phyloP scores from a whole-genome alignment of 2,329 filamentous ascomycete species.

The Cladosporium sp. region DNA sequence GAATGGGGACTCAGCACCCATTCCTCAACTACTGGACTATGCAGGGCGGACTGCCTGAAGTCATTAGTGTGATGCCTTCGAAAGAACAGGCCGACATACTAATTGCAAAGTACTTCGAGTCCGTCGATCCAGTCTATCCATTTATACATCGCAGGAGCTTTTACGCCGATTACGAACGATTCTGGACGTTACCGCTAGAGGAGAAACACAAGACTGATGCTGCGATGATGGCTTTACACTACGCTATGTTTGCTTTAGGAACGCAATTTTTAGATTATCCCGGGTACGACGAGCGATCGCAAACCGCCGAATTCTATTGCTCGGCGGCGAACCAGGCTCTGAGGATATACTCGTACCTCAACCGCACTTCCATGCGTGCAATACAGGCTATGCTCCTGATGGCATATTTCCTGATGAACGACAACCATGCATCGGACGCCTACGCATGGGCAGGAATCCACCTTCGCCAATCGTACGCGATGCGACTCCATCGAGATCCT shows the following conservation, averaged over 20 bases:
- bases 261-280: conserved; percentile 67
- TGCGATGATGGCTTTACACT: conserved; percentile 67
- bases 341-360: conserved; percentile 71
- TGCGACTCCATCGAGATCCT: conserved; percentile 76
- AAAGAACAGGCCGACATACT: conserved; percentile 73
- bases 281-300: conserved; percentile 59
- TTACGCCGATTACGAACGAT: conserved; percentile 73
- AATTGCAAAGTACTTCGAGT: conserved; percentile 49
- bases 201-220: conserved; percentile 63
- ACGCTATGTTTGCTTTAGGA: conserved; percentile 72
- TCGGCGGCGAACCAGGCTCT: conserved; percentile 76
- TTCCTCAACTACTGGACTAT: conserved; percentile 86
- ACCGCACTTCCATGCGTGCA: conserved; percentile 66
- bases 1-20: conserved; percentile 73
- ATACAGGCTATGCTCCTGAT: conserved; percentile 81
- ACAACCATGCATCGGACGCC: conserved; percentile 77
- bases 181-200: conserved; percentile 59
- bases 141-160: conserved; percentile 74
- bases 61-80: conserved; percentile 69
- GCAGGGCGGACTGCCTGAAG: conserved; percentile 68
- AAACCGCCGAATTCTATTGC: conserved; percentile 75
- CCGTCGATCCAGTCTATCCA: conserved; percentile 76
- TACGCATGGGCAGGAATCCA: conserved; percentile 78
- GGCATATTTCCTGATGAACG: conserved; percentile 79
- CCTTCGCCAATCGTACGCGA: conserved; percentile 73